These are phyloP conservation scores for Entomortierella lignicola DNA, from an alignment of 192 early-diverging fungal species.

Conservation along the genomic window DNA sequence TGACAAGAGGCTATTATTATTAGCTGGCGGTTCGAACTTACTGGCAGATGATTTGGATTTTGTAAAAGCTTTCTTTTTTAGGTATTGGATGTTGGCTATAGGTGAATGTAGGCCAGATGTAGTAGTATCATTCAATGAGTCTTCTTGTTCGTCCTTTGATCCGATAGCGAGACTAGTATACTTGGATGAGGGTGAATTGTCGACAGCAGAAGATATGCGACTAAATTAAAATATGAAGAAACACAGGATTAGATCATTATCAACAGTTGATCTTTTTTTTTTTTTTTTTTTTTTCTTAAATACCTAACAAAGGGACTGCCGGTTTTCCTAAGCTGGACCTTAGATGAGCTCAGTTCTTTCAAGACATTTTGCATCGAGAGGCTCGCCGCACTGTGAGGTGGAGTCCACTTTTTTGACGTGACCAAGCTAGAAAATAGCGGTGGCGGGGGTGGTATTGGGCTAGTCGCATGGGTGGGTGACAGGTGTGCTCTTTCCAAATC, in stretches of 20 bases:
- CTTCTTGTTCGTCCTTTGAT: not conserved
- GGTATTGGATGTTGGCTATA: not conserved
- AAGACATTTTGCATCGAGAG: conserved; percentile 36
- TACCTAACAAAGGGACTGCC: conserved; percentile 45
- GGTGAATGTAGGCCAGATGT: not conserved
- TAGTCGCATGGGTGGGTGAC: not conserved
- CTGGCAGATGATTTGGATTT: not conserved
- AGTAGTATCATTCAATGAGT: not conserved
- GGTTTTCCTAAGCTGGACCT: conserved; percentile 39
- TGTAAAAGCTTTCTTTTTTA: not conserved
- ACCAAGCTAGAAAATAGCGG: not conserved
- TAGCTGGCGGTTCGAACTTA: not conserved
- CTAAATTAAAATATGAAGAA: no score
- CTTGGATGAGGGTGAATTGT: conserved; percentile 10
- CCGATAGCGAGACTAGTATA: conserved; percentile 26
- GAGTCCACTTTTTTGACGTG: conserved; percentile 26
- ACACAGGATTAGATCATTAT: no score
- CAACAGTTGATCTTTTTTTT: not conserved
- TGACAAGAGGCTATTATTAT: not conserved
- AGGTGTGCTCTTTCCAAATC: conserved; percentile 5
- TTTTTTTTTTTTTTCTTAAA: not conserved
- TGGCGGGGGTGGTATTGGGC: conserved; percentile 19
- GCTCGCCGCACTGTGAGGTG: conserved; percentile 17
- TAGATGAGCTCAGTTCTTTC: conserved; percentile 30
- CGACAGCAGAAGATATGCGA: conserved; percentile 26